A percentile compares a stretch with the other conserved stretches of the same genome.
Conservation (phyloP, 805 yeast genomes). For the Suhomyces xylopsoci region DNA sequence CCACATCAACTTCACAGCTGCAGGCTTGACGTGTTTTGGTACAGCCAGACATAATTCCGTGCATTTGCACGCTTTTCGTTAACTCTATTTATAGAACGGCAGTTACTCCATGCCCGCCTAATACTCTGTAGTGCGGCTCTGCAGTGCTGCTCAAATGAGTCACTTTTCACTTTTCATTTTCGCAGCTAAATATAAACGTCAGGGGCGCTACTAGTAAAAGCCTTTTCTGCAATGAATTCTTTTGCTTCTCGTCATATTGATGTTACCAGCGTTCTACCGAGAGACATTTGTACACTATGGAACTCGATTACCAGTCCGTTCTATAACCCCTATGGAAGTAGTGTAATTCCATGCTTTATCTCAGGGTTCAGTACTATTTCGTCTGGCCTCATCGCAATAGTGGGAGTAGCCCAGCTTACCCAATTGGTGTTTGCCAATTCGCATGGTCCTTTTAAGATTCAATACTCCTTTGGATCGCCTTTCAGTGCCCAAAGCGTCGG, state of each 20-base stretch:
- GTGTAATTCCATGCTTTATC: constrained; percentile 19
- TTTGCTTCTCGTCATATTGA: not conserved
- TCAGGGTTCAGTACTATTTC: not conserved
- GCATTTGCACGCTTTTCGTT: not conserved
- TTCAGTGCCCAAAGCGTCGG: constrained; percentile 7
- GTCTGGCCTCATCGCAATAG: not conserved
- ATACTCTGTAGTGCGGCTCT: not conserved
- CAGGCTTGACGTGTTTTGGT: not conserved
- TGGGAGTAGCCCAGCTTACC: constrained; percentile 5
- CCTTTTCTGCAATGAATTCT: not conserved
- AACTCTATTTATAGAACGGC: not conserved
- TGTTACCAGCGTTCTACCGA: not conserved
- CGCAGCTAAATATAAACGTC: not conserved
- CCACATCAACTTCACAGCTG: not conserved
- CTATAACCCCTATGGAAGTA: constrained; percentile 12
- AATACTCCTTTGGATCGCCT: constrained; percentile 22
- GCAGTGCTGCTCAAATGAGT: not conserved
- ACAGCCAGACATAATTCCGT: not conserved
- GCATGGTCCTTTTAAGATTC: constrained; percentile 19
- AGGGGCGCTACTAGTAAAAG: not conserved
- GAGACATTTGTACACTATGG: constrained; percentile 3
- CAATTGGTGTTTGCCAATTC: constrained; percentile 10
- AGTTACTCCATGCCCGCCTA: too few relatives aligned
- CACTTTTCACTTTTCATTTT: not conserved
- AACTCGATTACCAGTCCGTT: constrained; percentile 14